These are phyloP conservation scores for Aspergillus bridgeri DNA, from an alignment of 495 filamentous ascomycete genomes.

Conservation along the genomic window DNA sequence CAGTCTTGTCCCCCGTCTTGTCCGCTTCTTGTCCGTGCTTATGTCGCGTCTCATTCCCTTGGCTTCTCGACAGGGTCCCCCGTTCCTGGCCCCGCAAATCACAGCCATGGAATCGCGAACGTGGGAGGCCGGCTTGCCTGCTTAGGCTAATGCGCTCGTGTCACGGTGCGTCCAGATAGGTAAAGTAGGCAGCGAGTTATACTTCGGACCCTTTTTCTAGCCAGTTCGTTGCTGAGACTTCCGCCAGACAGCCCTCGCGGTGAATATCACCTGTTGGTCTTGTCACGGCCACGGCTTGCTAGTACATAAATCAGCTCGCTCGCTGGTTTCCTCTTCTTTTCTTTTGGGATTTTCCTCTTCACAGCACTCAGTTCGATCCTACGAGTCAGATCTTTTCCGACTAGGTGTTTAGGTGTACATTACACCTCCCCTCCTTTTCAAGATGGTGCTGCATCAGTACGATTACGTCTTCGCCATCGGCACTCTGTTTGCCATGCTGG, in stretches of 20 bases:
- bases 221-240: background rate
- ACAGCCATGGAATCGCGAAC: background rate
- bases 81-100: background rate
- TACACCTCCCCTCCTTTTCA: slow-evolving; percentile 24
- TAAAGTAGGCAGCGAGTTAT: background rate
- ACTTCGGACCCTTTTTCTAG: too few relatives aligned
- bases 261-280: background rate
- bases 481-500: slow-evolving; percentile 71
- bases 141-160: background rate
- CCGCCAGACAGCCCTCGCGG: background rate
- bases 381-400: background rate
- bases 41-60: background rate
- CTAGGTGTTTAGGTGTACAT: background rate
- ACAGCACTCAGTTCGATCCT: background rate
- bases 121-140: background rate
- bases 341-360: background rate
- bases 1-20: background rate
- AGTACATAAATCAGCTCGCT: background rate
- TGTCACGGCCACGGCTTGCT: background rate
- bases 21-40: background rate
- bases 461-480: slow-evolving; percentile 73
- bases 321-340: background rate
- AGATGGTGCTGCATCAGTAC: slow-evolving; percentile 55
- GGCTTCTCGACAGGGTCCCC: background rate
- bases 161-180: background rate